Evolutionary conservation across 768 basidiomycete species (phyloP).

Genomic region (Xerocomellus chrysenteron): DNA sequence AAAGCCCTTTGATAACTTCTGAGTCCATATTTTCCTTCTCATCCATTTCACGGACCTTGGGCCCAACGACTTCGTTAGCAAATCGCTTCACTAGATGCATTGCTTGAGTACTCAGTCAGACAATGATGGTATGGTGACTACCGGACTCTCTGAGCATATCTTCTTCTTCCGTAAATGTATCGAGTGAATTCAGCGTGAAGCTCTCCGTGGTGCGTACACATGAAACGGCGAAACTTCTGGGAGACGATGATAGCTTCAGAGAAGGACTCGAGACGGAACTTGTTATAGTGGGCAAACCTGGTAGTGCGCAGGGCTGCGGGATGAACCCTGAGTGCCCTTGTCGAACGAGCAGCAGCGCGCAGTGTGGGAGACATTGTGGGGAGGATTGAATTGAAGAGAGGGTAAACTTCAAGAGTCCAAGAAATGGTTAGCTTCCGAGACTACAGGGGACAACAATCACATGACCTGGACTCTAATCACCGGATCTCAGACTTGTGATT

Average conservation of each 20-base stretch:
- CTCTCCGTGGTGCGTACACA: slow-evolving; percentile 26
- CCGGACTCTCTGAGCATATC: slow-evolving; percentile 90
- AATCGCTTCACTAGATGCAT: slow-evolving; percentile 73
- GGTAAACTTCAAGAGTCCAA: not conserved
- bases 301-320: not conserved
- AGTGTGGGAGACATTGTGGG: slow-evolving; percentile 20
- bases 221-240: slow-evolving; percentile 29
- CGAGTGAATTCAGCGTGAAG: slow-evolving; percentile 57
- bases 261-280: not conserved
- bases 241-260: not conserved
- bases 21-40: slow-evolving; percentile 96
- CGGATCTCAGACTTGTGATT: not conserved
- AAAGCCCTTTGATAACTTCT: slow-evolving; percentile 78
- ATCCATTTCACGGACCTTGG: slow-evolving; percentile 96
- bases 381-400: not conserved
- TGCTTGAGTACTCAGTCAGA: slow-evolving; percentile 2
- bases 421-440: not conserved
- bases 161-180: slow-evolving; percentile 92
- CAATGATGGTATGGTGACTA: slow-evolving; percentile 34
- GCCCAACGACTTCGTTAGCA: slow-evolving; percentile 83
- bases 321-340: slow-evolving; percentile 7
- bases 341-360: slow-evolving; percentile 19
- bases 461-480: slow-evolving; percentile 3
- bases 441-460: slow-evolving; percentile 22
- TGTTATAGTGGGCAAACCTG: slow-evolving; percentile 14